These are phyloP conservation scores for Teunomyces funiuensis DNA, from an alignment of 805 yeast genomes.

Conservation along the genomic window DNA sequence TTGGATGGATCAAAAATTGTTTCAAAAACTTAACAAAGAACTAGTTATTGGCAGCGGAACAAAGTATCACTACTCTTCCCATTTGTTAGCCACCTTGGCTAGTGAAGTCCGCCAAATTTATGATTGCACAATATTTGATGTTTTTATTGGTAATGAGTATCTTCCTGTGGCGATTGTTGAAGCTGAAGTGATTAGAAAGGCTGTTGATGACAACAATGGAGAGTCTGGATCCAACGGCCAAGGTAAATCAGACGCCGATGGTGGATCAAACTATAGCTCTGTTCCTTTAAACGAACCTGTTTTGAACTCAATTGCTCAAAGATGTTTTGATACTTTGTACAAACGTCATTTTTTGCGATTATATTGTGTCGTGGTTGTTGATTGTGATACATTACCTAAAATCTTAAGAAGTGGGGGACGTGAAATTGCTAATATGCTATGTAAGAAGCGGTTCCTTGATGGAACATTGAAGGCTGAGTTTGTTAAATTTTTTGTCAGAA, in stretches of 20 bases:
- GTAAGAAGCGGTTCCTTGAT: constrained; percentile 70
- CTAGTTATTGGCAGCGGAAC: constrained; percentile 39
- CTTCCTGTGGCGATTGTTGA: constrained; percentile 86
- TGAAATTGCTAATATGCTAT: constrained; percentile 89
- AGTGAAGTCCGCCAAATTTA: constrained; percentile 76
- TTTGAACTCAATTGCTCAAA: constrained; percentile 43
- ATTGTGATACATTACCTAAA: constrained; percentile 80
- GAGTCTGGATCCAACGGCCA: constrained; percentile 18
- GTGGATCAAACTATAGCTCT: constrained; percentile 18
- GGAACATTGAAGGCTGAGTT: constrained; percentile 80
- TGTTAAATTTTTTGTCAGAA: constrained; percentile 72
- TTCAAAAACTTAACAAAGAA: constrained; percentile 25
- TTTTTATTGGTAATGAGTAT: constrained; percentile 73
- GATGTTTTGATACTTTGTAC: constrained; percentile 43
- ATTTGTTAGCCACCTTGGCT: constrained; percentile 80
- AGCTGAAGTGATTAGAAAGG: constrained; percentile 47
- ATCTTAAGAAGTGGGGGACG: constrained; percentile 81
- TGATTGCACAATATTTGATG: constrained; percentile 91
- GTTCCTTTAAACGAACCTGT: constrained; percentile 45
- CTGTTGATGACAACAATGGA: constrained; percentile 28
- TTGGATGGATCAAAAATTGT: constrained; percentile 56
- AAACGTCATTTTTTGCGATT: constrained; percentile 68
- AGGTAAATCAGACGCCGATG: constrained; percentile 15
- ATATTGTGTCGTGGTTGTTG: constrained; percentile 77
- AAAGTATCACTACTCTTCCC: constrained; percentile 82